A percentile compares a stretch with the other conserved stretches of the same genome.
Conservation (phyloP, 2,329 filamentous ascomycete genomes). For the Apiospora marii region DNA sequence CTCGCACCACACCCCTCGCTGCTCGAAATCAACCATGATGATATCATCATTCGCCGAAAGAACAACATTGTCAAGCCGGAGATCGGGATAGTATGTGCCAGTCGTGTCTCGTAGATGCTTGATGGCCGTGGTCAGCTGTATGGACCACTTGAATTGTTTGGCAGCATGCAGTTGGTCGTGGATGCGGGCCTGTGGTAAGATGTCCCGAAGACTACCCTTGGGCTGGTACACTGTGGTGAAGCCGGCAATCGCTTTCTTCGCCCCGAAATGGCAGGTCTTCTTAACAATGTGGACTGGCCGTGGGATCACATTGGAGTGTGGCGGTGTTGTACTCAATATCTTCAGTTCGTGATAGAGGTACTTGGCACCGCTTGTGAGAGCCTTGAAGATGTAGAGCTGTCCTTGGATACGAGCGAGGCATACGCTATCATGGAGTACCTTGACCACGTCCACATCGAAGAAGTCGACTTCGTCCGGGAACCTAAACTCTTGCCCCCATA, state of each 20-base stretch:
- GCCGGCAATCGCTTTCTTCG: constrained; percentile 62
- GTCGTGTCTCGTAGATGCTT: constrained; percentile 56
- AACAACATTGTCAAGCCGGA: constrained; percentile 67
- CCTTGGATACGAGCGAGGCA: constrained; percentile 57
- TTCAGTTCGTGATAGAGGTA: constrained; percentile 69
- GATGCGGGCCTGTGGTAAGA: constrained; percentile 59
- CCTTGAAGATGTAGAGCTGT: constrained; percentile 62
- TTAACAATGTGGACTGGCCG: constrained; percentile 62
- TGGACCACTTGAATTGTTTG: constrained; percentile 61
- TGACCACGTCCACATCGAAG: constrained; percentile 55
- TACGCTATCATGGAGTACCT: constrained; percentile 66
- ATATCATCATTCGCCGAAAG: constrained; percentile 55
- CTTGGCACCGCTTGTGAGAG: constrained; percentile 63
- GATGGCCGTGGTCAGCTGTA: constrained; percentile 60
- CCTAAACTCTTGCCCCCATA: constrained; percentile 52
- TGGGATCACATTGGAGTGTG: constrained; percentile 61
- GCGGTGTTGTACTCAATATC: constrained; percentile 58
- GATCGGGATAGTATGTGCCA: constrained; percentile 62
- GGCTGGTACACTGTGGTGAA: constrained; percentile 64
- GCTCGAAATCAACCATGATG: constrained; percentile 69
- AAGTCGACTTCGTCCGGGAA: constrained; percentile 60
- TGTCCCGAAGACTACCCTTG: constrained; percentile 63
- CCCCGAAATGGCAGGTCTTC: constrained; percentile 63
- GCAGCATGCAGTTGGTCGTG: constrained; percentile 51
- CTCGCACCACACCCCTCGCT: constrained; percentile 69